These are phyloP conservation scores for Ceratobasidium sp. DNA, from an alignment of 1,284 basidiomycete genomes.

Conservation along the genomic window DNA sequence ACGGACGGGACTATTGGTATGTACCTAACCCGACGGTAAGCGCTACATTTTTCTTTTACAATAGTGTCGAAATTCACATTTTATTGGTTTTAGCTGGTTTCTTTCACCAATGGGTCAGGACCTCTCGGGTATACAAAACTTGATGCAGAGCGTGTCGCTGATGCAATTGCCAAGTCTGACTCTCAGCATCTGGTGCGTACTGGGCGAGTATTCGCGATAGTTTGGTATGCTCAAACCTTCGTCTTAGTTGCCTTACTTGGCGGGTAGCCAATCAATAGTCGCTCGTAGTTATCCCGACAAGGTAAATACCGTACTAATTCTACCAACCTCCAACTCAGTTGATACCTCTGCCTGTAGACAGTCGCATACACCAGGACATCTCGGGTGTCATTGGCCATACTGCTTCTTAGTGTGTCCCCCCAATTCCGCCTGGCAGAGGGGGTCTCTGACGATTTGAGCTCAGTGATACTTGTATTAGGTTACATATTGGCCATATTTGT, in stretches of 20 bases:
- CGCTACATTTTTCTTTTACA: not conserved
- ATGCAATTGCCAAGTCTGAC: slow-evolving; percentile 31
- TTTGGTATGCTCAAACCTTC: not conserved
- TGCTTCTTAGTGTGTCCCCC: slow-evolving; percentile 16
- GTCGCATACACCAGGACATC: slow-evolving; percentile 40
- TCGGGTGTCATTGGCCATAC: slow-evolving; percentile 21
- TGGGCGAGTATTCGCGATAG: not conserved
- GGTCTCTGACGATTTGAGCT: too few relatives aligned
- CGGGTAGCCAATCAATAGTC: slow-evolving; percentile 19
- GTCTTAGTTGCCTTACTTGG: slow-evolving; percentile 29
- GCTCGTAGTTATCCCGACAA: slow-evolving; percentile 40
- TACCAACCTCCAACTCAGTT: not conserved
- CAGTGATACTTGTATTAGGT: slow-evolving; percentile 38
- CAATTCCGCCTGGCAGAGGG: not conserved
- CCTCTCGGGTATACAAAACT: slow-evolving; percentile 41
- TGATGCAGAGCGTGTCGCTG: slow-evolving; percentile 25
- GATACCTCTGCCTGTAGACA: not conserved
- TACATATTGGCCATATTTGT: slow-evolving; percentile 43
- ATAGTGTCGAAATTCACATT: not conserved
- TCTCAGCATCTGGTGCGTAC: slow-evolving; percentile 37
- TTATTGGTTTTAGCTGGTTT: slow-evolving; percentile 18
- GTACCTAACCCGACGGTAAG: slow-evolving; percentile 40
- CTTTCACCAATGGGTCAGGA: slow-evolving; percentile 39
- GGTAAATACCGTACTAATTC: not conserved
- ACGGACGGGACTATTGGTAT: slow-evolving; percentile 36